Conservation (phyloP, 805 yeast species). For the Wickerhamiella australiensis region DNA sequence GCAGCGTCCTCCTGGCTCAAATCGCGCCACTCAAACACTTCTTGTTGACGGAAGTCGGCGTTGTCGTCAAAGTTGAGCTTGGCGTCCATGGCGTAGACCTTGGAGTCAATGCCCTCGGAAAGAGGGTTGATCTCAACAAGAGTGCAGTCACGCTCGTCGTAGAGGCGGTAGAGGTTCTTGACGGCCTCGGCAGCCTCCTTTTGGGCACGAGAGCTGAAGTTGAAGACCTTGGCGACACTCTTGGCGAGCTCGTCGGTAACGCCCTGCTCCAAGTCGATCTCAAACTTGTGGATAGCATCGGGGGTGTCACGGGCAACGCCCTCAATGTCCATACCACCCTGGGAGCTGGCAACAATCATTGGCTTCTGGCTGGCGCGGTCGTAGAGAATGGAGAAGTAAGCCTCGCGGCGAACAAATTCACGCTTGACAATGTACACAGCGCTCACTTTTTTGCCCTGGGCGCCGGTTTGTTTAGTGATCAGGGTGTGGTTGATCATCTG, state of each 20-base stretch:
- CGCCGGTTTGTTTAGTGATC: constrained; percentile 96
- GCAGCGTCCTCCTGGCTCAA: constrained; percentile 95
- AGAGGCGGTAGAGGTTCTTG: constrained; percentile 77
- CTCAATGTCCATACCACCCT: constrained; percentile 99
- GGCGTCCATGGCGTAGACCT: constrained; percentile 97
- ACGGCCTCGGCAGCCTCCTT: constrained; percentile 82
- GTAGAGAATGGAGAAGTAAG: constrained; percentile 86
- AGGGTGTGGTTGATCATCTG: constrained; percentile 88
- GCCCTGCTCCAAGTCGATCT: constrained; percentile 65
- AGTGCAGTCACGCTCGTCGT: constrained; percentile 85
- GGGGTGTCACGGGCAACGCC: constrained; percentile 93
- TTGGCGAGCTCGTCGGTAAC: constrained; percentile 66
- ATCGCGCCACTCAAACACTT: constrained; percentile 95
- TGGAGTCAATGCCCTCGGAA: constrained; percentile 80
- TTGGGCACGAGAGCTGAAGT: constrained; percentile 65
- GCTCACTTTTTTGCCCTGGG: constrained; percentile 91
- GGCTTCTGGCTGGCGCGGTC: constrained; percentile 88
- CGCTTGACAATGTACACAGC: constrained; percentile 95
- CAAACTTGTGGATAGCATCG: constrained; percentile 77
- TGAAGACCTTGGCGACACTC: constrained; percentile 66
- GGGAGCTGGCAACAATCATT: constrained; percentile 86
- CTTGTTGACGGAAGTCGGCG: constrained; percentile 88
- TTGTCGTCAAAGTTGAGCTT: constrained; percentile 96
- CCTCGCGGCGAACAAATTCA: constrained; percentile 86
- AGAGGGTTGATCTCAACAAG: constrained; percentile 98